Evolutionary conservation across 2,329 filamentous ascomycete genomes (phyloP).

Genomic region (Aspergillus quadricinctus): DNA sequence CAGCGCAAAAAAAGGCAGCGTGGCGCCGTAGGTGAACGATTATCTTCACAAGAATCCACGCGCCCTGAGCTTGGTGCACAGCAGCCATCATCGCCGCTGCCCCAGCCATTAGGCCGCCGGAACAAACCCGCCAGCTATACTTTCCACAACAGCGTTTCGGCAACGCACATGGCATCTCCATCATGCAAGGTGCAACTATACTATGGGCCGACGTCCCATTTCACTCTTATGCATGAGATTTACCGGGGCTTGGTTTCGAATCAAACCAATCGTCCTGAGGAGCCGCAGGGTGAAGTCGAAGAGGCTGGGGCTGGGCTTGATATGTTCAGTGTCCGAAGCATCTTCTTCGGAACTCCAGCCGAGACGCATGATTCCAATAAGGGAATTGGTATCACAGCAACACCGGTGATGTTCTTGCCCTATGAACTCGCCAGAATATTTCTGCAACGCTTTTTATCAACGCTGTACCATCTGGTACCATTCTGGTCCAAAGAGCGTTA

Average conservation of each 20-base stretch:
- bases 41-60: slow-evolving; percentile 3
- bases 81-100: slow-evolving; percentile 12
- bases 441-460: slow-evolving; percentile 39
- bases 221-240: slow-evolving; percentile 40
- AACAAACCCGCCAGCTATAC: slow-evolving; percentile 20
- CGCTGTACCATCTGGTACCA: slow-evolving; percentile 39
- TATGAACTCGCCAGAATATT: slow-evolving; percentile 36
- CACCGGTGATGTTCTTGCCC: slow-evolving; percentile 36
- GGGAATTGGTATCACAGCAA: slow-evolving; percentile 17
- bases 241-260: slow-evolving; percentile 30
- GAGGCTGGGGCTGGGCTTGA: slow-evolving; percentile 37
- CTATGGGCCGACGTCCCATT: slow-evolving; percentile 47
- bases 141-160: slow-evolving; percentile 44
- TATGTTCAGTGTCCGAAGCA: slow-evolving; percentile 34
- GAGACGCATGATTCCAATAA: slow-evolving; percentile 28
- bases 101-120: slow-evolving; percentile 12
- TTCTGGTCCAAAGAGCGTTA: slow-evolving; percentile 33
- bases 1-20: slow-evolving; percentile 33
- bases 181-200: slow-evolving; percentile 45
- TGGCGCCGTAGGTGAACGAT: not conserved
- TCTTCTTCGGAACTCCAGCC: slow-evolving; percentile 40
- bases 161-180: slow-evolving; percentile 44
- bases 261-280: slow-evolving; percentile 11
- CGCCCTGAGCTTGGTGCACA: slow-evolving; percentile 11
- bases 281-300: slow-evolving; percentile 30